Evolutionary conservation across 2,329 filamentous ascomycete genomes (phyloP), one percentile per base, ranked within the genome.

Genomic region (Paraphaeosphaeria sporulosa): DNA sequence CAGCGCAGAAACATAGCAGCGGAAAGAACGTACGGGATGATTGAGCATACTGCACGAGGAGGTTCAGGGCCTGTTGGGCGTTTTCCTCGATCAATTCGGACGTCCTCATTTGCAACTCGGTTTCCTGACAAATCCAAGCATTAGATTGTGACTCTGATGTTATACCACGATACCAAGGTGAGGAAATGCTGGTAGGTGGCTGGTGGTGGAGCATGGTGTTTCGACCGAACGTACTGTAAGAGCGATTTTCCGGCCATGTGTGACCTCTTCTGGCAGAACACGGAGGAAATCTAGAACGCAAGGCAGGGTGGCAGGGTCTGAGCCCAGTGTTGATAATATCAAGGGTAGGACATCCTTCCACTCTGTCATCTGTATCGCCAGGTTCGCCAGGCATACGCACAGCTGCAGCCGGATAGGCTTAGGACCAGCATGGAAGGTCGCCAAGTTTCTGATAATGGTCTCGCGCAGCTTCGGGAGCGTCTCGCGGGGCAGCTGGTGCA

Each of bases 221-320:
- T 79, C 78, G 78, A 84, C 83, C 90, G 89, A 86, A 94, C 93
- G 84, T 95, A 97, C 94, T 88, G 93, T 94, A 82, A 99, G 87
- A 86, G 93, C 97, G 86, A 99, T 97, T 84, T 98, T 99, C 82
- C 95, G 93, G 82, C 95, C 95, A 86, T 99, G 94, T 71, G 92
- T 98, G 76, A 99, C 95, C 86, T 99, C 95, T 85, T 99, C 95
- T 58, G 95, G 95, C 67, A 99, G 89, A 72, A 99, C 94, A 79
- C 93, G 93, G 67, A 99, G 85, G 79, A 99, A 99, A 79, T 99
- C 95, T 74, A 99, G 85, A 72, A 98, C 91, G 78, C 91, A 95
- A 66, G 93, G 88, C 71, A 95, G 88, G 76, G 90, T 93, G 74
- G 89, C 88, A 62, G 90, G 87, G 73, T 91, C 90, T 76, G 86